These are phyloP conservation scores for Turritis glabra DNA, from an alignment of 345 rosid genomes.

Conservation along the genomic window DNA sequence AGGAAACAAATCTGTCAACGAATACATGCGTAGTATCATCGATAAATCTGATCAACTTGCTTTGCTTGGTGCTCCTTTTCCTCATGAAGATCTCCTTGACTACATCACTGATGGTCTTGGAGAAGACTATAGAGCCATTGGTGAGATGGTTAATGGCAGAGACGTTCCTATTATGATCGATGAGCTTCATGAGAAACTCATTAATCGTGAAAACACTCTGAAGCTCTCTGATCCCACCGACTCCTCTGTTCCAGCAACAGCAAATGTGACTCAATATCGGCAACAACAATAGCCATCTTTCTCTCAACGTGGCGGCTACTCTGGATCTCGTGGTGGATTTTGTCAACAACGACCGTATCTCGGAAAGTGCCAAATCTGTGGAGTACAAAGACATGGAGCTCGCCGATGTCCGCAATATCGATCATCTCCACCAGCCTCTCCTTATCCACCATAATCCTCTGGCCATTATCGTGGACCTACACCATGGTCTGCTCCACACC, in stretches of 20 bases:
- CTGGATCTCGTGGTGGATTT: not conserved
- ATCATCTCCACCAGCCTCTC: fast-evolving
- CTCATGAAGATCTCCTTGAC: not conserved
- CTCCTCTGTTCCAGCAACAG: fast-evolving
- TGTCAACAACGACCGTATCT: not conserved
- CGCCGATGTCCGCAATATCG: not conserved
- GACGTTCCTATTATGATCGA: fast-evolving
- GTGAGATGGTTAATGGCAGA: not conserved
- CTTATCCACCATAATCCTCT: not conserved
- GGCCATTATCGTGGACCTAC: not conserved
- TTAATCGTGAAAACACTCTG: not conserved
- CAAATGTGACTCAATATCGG: not conserved
- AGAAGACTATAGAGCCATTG: not conserved
- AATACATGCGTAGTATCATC: not conserved
- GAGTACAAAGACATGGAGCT: not conserved
- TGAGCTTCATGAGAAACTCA: not conserved
- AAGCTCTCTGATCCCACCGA: fast-evolving
- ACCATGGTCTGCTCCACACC: not conserved
- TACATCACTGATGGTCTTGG: not conserved
- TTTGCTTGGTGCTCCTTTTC: not conserved
- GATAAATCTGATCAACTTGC: not conserved
- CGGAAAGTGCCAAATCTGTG: not conserved
- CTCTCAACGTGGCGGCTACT: not conserved
- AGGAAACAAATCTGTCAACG: not conserved
- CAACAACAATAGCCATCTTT: too few species aligned